phyloP scores from a whole-genome alignment of 192 early-diverging fungal genomes.

The Podila clonocystis region DNA sequence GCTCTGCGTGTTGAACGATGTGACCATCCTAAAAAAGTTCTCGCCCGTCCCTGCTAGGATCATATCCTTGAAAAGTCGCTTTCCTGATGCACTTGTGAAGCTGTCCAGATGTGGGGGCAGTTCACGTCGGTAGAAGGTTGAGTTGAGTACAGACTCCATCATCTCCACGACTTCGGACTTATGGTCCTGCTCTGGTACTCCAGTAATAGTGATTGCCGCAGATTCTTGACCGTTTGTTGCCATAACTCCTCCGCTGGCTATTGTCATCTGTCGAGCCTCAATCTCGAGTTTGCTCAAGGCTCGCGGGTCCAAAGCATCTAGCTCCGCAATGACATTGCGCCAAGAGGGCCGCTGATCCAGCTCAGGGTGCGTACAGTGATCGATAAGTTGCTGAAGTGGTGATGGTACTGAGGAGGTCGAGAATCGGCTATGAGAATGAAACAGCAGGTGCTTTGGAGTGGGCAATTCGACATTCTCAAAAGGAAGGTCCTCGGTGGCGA shows the following conservation, averaged over 20 bases:
- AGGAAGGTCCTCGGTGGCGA: constrained; percentile 19
- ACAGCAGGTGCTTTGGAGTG: not conserved
- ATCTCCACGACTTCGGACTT: constrained; percentile 31
- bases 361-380: constrained; percentile 7
- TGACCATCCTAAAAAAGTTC: constrained; percentile 85
- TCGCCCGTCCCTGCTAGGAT: constrained; percentile 80
- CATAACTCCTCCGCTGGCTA: not conserved
- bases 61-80: constrained; percentile 78
- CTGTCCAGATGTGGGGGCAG: constrained; percentile 72
- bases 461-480: constrained; percentile 1
- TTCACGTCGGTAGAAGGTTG: constrained; percentile 66
- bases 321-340: constrained; percentile 1
- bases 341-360: constrained; percentile 21
- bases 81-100: constrained; percentile 80
- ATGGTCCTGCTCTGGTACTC: not conserved
- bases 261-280: not conserved
- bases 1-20: constrained; percentile 89
- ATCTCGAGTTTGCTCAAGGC: not conserved
- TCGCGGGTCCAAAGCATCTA: constrained; percentile 5
- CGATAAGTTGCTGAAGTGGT: not conserved
- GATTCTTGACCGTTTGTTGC: not conserved
- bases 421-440: not conserved
- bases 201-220: not conserved
- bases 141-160: constrained; percentile 41
- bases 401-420: not conserved